These are phyloP conservation scores for Acer negundo DNA, from an alignment of 345 rosid genomes.

Conservation along the genomic window DNA sequence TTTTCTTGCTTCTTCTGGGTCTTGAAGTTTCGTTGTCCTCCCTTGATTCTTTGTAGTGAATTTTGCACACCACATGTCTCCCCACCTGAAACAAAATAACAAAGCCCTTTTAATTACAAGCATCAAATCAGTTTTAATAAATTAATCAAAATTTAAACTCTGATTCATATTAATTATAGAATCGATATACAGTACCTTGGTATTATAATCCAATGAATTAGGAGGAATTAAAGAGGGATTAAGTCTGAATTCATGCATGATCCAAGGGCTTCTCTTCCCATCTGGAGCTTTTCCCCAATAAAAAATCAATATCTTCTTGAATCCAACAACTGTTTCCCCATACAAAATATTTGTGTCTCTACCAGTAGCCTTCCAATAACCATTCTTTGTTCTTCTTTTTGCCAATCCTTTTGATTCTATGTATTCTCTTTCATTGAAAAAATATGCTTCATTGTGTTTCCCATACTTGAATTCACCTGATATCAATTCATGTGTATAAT, in stretches of 20 bases:
- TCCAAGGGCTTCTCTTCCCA: slow-evolving; percentile 5
- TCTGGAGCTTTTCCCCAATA: not conserved
- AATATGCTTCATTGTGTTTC: slow-evolving; percentile 18
- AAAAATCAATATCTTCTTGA: slow-evolving; percentile 14
- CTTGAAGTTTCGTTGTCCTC: not conserved
- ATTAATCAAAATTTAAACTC: no score
- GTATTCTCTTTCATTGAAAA: not conserved
- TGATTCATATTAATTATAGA: no score
- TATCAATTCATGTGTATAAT: no score
- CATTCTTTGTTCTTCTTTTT: not conserved
- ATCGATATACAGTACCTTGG: no score
- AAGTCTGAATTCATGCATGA: slow-evolving; percentile 2
- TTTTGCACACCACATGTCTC: slow-evolving; percentile 8
- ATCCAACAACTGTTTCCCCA: not conserved
- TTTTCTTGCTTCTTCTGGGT: not conserved
- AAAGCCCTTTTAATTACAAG: not conserved
- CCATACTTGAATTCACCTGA: slow-evolving; percentile 16
- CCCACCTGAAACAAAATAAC: slow-evolving; percentile 2
- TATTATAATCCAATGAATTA: not conserved
- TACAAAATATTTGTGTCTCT: not conserved
- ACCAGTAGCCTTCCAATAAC: slow-evolving; percentile 18
- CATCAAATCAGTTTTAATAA: no score
- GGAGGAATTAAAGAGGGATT: not conserved
- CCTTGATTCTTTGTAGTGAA: not conserved
- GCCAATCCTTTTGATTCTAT: not conserved